Base-by-base conservation (phyloP, 2,329 filamentous ascomycete genomes). In the Neofusicoccum ribis region DNA sequence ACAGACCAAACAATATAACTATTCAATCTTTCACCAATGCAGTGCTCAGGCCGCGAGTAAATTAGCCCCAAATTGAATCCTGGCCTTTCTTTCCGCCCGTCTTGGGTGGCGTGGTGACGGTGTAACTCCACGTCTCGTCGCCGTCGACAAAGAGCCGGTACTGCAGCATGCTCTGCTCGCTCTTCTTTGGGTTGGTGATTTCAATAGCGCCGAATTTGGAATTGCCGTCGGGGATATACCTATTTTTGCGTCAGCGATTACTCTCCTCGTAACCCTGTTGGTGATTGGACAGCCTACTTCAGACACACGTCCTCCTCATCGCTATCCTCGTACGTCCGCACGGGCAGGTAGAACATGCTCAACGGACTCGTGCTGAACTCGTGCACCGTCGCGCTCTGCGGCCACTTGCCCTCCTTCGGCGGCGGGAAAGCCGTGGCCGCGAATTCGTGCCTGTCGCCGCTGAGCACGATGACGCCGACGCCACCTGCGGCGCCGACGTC, bases 381-480 rank as follows among this genome's bases (percentile, higher is more conserved):
- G 71, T 96, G 90, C 0, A 96, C 91, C 1, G 74, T 74, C 1
- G 76, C 72, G 41, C 72, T 76, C 2, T 75, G 64, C 77, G 85
- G 56, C 87, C 86, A 68, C 80, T 83, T 61, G 70, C 82, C 67
- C 83, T 87, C n/a, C 85, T 88, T 15, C 83, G 89, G 79, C 14
- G 85, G 84, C 8, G 86, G 86, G 71, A 89, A 89, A 0, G 89
- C 88, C 0, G 94, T 98, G 0, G 94, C 93, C 1, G 91, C 95
- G 76, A 98, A 98, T 77, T 99, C 95, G 74, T 99, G 95, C n/a
- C 95, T 85, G 73, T 99, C 95, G 0, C 95, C 95, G 15, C 91
- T 95, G 11, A 99, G 82, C 12, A 98, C 83, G 3, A 97, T 84
- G 7, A 98, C 89, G 27, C 93, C 91, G 5, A 90, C 82, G 6